phyloP scores from a whole-genome alignment of 164 flowering plant genomes.

The Warburgia ugandensis region DNA sequence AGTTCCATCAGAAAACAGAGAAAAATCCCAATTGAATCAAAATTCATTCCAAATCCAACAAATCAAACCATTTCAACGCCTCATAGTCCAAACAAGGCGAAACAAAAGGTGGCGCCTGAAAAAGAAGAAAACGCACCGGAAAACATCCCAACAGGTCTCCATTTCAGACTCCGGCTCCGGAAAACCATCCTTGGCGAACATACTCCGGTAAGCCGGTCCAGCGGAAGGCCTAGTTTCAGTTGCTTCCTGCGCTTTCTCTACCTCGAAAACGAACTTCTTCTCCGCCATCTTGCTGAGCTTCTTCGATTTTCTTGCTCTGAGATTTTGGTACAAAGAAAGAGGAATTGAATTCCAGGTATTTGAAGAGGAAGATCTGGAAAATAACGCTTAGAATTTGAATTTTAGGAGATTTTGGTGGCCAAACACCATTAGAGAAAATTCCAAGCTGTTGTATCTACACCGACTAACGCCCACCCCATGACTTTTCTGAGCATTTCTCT shows the following conservation, averaged over 20 bases:
- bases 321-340: too few relatives aligned
- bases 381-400: too few relatives aligned
- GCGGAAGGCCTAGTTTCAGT: slow-evolving; percentile 51
- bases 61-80: not conserved
- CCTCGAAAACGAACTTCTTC: slow-evolving; percentile 49
- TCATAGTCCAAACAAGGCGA: not conserved
- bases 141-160: slow-evolving; percentile 87
- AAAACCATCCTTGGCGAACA: slow-evolving; percentile 71
- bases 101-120: too few relatives aligned
- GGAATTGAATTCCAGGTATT: too few relatives aligned
- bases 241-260: slow-evolving; percentile 56
- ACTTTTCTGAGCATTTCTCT: too few relatives aligned
- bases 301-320: not conserved
- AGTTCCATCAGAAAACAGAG: too few relatives aligned
- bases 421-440: not conserved
- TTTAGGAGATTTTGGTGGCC: slow-evolving; percentile 4
- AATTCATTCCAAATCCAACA: not conserved
- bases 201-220: slow-evolving; percentile 84
- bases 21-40: too few relatives aligned
- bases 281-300: slow-evolving; percentile 18
- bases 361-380: too few relatives aligned
- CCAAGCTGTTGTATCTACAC: not conserved
- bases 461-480: too few relatives aligned
- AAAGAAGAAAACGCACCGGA: slow-evolving; percentile 45
- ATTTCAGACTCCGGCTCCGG: slow-evolving; percentile 51